Evolutionary conservation across 23 red algal species (phyloP).

Genomic region (Gracilaria gracilis): DNA sequence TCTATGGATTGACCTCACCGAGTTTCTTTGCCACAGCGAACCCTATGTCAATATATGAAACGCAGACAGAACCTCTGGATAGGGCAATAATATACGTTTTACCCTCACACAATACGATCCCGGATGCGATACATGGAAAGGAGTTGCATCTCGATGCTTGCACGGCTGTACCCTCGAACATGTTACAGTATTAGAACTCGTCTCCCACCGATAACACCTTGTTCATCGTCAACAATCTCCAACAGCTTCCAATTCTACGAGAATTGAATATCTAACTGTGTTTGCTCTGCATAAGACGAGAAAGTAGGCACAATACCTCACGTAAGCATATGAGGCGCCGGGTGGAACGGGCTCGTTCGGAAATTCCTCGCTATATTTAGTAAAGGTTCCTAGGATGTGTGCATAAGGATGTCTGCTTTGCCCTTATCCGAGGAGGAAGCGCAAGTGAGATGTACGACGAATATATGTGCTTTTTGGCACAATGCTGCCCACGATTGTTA

Average conservation of each 20-base stretch:
- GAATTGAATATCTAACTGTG: background rate
- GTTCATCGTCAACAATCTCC: background rate
- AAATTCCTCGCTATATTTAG: background rate
- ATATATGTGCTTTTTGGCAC: background rate
- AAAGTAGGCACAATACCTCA: background rate
- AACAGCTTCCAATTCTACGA: background rate
- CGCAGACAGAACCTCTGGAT: too few relatives aligned
- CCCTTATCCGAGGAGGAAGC: too few relatives aligned
- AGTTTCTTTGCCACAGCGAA: too few relatives aligned
- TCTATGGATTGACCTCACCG: too few relatives aligned
- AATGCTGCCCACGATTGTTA: background rate
- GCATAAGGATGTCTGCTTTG: too few relatives aligned
- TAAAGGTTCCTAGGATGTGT: background rate
- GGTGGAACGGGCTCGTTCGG: background rate
- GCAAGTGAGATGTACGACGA: background rate
- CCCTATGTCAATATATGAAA: too few relatives aligned
- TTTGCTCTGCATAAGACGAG: too few relatives aligned
- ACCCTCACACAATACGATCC: too few relatives aligned
- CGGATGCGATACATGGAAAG: too few relatives aligned
- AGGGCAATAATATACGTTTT: too few relatives aligned
- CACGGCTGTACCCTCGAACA: too few relatives aligned
- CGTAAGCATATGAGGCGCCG: background rate
- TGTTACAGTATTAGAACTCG: background rate
- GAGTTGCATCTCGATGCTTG: too few relatives aligned
- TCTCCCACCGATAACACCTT: background rate